phyloP scores from a whole-genome alignment of 1,284 basidiomycete genomes.

The Exsudoporus floridanus region DNA sequence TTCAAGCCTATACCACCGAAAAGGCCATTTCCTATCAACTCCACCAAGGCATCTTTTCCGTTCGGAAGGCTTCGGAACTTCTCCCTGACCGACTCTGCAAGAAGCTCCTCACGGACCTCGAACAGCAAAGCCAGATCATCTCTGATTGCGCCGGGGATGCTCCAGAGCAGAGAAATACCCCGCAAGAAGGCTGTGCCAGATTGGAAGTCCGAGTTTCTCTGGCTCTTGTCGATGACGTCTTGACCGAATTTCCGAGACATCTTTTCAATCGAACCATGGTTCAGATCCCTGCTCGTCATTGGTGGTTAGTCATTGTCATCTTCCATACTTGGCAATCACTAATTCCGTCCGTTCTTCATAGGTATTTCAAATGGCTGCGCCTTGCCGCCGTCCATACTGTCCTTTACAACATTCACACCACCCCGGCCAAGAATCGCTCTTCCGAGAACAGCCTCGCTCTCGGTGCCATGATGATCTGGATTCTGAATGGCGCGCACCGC shows the following conservation, averaged over 20 bases:
- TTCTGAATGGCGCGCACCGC: constrained; percentile 1
- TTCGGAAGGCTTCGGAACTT: neutral
- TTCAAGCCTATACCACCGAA: constrained; percentile 19
- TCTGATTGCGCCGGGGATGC: neutral
- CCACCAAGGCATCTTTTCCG: constrained; percentile 2
- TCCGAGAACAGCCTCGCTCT: constrained; percentile 1
- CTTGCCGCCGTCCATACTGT: neutral
- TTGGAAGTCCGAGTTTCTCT: constrained; percentile 4
- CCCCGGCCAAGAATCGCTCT: neutral
- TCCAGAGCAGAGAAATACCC: neutral
- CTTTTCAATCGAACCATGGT: constrained; percentile 1
- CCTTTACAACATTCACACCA: neutral
- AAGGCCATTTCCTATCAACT: constrained; percentile 16
- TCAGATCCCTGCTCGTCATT: neutral
- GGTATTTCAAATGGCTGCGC: constrained; percentile 12
- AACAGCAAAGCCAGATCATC: constrained; percentile 3
- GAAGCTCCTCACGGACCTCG: neutral
- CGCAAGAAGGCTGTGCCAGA: constrained; percentile 5
- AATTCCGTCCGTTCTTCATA: too few species aligned
- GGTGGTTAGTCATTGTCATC: constrained; percentile 10
- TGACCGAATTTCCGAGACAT: neutral
- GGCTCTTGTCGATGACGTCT: accelerated
- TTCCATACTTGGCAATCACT: neutral
- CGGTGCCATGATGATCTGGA: constrained; percentile 3
- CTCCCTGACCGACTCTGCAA: accelerated